Conservation (phyloP, 257 asterid genomes). For the Capsicum baccatum region DNA sequence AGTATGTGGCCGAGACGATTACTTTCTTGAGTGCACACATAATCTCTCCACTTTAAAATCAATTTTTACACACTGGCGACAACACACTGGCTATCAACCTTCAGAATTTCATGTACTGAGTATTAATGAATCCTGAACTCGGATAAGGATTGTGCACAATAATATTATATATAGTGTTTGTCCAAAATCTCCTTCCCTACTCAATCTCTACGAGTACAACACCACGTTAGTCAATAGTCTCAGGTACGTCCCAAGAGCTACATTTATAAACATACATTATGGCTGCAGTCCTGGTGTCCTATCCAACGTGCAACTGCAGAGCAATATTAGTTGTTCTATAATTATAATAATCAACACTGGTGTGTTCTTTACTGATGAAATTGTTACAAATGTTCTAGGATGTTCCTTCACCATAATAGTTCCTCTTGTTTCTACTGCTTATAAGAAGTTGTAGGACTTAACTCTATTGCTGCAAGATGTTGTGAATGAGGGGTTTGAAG, state of each 20-base stretch:
- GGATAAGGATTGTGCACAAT: no score
- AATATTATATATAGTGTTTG: no score
- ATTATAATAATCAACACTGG: no score
- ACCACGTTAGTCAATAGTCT: conserved; percentile 17
- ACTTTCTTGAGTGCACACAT: neutral
- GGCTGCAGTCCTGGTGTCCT: no score
- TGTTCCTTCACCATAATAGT: neutral
- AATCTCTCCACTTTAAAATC: no score
- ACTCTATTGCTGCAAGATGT: conserved; percentile 20
- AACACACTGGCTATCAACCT: neutral
- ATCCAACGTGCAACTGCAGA: no score
- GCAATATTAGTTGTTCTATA: no score
- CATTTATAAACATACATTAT: neutral
- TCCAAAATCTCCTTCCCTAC: no score
- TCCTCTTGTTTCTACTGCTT: conserved; percentile 29
- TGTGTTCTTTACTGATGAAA: no score
- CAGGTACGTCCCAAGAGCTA: neutral
- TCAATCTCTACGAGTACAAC: neutral
- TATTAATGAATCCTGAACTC: neutral
- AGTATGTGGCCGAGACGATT: conserved; percentile 23
- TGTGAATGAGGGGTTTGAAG: conserved; percentile 31
- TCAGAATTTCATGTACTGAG: neutral
- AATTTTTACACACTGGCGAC: no score
- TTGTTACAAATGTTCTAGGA: no score
- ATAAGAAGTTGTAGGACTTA: conserved; percentile 3